Percentiles rank a stretch among this genome's conserved stretches.
Evolutionary conservation across 1,284 basidiomycete genomes (phyloP).

Genomic region (Gastroboletus turbinatus): DNA sequence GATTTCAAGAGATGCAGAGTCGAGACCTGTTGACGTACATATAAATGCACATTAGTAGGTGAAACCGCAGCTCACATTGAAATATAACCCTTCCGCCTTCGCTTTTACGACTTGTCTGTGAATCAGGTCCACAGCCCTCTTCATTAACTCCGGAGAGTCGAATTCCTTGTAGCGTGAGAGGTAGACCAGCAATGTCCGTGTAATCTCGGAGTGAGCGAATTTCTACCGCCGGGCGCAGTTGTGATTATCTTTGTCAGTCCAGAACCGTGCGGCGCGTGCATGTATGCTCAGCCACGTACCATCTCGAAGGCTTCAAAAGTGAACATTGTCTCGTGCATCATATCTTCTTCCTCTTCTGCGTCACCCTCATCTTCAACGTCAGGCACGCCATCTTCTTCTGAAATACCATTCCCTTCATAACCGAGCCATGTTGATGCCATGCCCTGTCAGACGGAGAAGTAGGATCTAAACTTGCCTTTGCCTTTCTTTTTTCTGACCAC

Average conservation of each 20-base stretch:
- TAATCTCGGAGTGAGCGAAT: slow-evolving; percentile 84
- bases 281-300: slow-evolving; percentile 48
- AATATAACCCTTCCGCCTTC: slow-evolving; percentile 90
- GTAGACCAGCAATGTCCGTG: slow-evolving; percentile 79
- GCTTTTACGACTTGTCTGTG: slow-evolving; percentile 87
- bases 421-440: slow-evolving; percentile 16
- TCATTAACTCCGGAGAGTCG: slow-evolving; percentile 76
- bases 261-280: slow-evolving; percentile 16
- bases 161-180: slow-evolving; percentile 82
- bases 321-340: slow-evolving; percentile 82
- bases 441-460: slow-evolving; percentile 14
- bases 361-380: slow-evolving; percentile 68
- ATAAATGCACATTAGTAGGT: slow-evolving; percentile 8
- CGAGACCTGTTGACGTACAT: slow-evolving; percentile 63
- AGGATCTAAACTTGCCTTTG: slow-evolving; percentile 40
- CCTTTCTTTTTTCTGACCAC: slow-evolving; percentile 51
- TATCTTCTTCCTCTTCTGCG: slow-evolving; percentile 57
- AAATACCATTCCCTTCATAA: slow-evolving; percentile 37
- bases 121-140: slow-evolving; percentile 81
- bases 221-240: slow-evolving; percentile 47
- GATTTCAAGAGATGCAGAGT: slow-evolving; percentile 81
- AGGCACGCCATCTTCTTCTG: slow-evolving; percentile 59
- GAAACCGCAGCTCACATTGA: slow-evolving; percentile 61
- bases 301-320: slow-evolving; percentile 87
- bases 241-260: slow-evolving; percentile 14